Evolutionary conservation across 2,329 filamentous ascomycete genomes (phyloP), one percentile per base, ranked within the genome.

Genomic region (Ophiostoma sp.): DNA sequence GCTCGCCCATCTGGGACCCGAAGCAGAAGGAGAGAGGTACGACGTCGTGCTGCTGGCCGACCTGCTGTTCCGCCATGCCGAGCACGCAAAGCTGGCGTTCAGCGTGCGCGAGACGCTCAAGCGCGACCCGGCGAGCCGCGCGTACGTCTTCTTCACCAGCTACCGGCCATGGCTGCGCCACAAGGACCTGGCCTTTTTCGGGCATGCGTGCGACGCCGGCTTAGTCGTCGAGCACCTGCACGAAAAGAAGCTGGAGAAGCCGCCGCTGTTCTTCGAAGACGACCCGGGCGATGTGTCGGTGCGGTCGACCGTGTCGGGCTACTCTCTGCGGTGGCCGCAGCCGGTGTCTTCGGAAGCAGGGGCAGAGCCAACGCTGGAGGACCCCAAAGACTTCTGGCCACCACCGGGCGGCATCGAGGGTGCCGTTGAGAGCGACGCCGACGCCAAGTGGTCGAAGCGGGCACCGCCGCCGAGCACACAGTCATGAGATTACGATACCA

Each of bases 91-190:
- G 74, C 82, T 97, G 70, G 82, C 96, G 72, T 83, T 85, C 72
- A 92, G 89, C 4, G 85, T 97, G 70, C 81, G 84, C 74, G 76
- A 84, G 75, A 91, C 89, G 16, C 78, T 97, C 74, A 85, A 83
- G 73, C 82, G 79, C 70, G 77, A 79, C 3, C 74, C 76, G 3
- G 80, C 80, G 1, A 86, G 89, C 65, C 83, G 83, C 67, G 92
- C 93, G 2, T 85, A 93, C 74, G 93, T 97, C 7, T 96, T 97
- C 77, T 98, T 97, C 80, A 96, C 93, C 0, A 93, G 92, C 27
- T 97, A 98, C 79, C 84, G 95, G 71, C 93, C 94, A 1, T 97
- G 93, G 93, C 81, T 97, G 75, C 83, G 90, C 74, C 85, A 93
- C 71, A 90, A 92, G 77, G 95, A 97, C 75, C 82, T 96, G 76